Evolutionary conservation across 371 early-diverging fungal genomes (phyloP), one percentile per base, ranked within the genome.

Genomic region (Apophysomyces elegans): DNA sequence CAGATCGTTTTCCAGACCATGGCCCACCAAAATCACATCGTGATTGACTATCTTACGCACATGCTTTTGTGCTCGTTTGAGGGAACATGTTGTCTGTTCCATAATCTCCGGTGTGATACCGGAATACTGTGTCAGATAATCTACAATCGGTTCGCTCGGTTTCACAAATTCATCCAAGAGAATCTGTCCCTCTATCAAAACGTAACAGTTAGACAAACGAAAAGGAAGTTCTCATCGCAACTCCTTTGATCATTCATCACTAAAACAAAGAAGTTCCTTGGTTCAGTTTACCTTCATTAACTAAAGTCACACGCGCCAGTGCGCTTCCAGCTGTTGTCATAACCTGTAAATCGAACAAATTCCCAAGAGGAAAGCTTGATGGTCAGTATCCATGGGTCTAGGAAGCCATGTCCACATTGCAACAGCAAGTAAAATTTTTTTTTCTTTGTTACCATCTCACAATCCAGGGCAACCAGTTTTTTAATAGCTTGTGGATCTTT

Each of bases 121-220:
- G 58, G 88, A 86, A 68, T 75, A 80, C 39, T 84, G 70, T 0
- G 95, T 91, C 64, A 91, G 73, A 54, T 91, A 88, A 63, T 93
- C 90, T 37, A 88, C 64, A 45, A 95, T 85, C 1, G 88, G 88
- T 38, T 76, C 77, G 13, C 74, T 72, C 5, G 94, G 90, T 70
- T 78, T 86, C 38, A 92, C 90, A 39, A 92, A 65, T 68, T 91
- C 89, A 73, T 95, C 95, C 59, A 90, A 62, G 4, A 93, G 41
- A 6, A 78, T 77, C 13, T 66, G 64, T 2, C 85, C 81, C 41
- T 81, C 80, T 80, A 57, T 3, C 26, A 7, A 26, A 14, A 61
- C 13, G 18, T 7, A 38, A 43, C 4, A 16, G 12, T 18, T 9
- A 4, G 32, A 26, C 32, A 26, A 26, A 26, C 32, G 32, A 26